Conservation (phyloP, 2,329 filamentous ascomycete genomes). For the Aspergillus japonicus region DNA sequence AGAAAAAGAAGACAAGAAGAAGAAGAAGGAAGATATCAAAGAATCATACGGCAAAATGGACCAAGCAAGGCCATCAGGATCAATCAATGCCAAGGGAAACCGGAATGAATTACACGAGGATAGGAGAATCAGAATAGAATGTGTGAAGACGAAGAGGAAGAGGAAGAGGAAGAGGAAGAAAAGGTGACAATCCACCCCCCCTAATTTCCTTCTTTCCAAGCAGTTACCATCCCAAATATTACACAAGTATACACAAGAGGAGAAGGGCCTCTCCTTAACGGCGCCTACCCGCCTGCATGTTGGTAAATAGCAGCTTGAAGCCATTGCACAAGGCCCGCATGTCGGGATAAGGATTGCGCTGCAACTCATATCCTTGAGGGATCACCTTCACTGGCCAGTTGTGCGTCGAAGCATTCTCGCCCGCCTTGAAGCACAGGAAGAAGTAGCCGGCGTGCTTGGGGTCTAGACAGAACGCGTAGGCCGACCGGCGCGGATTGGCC, state of each 20-base stretch:
- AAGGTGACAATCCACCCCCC: neutral
- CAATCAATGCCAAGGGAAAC: neutral
- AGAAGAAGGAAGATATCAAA: neutral
- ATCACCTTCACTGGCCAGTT: slow-evolving; percentile 87
- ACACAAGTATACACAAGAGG: slow-evolving; percentile 18
- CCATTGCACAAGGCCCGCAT: slow-evolving; percentile 95
- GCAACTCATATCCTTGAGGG: slow-evolving; percentile 88
- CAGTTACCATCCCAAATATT: slow-evolving; percentile 12
- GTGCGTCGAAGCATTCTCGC: slow-evolving; percentile 68
- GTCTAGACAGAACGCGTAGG: slow-evolving; percentile 95
- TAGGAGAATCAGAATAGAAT: slow-evolving; percentile 2
- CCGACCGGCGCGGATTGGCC: slow-evolving; percentile 89
- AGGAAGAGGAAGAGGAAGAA: neutral
- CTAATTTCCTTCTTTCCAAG: neutral
- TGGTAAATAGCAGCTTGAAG: slow-evolving; percentile 82
- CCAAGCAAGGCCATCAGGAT: neutral
- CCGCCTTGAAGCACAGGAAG: slow-evolving; percentile 93
- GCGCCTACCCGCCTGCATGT: slow-evolving; percentile 51
- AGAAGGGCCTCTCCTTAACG: slow-evolving; percentile 18
- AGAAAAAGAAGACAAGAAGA: neutral
- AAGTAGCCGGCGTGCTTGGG: slow-evolving; percentile 92
- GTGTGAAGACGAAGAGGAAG: no score
- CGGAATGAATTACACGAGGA: neutral
- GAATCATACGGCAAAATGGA: neutral
- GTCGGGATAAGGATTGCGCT: slow-evolving; percentile 85